phyloP scores from a whole-genome alignment of 2,329 filamentous ascomycete species.

The Penicillium janthinellum region DNA sequence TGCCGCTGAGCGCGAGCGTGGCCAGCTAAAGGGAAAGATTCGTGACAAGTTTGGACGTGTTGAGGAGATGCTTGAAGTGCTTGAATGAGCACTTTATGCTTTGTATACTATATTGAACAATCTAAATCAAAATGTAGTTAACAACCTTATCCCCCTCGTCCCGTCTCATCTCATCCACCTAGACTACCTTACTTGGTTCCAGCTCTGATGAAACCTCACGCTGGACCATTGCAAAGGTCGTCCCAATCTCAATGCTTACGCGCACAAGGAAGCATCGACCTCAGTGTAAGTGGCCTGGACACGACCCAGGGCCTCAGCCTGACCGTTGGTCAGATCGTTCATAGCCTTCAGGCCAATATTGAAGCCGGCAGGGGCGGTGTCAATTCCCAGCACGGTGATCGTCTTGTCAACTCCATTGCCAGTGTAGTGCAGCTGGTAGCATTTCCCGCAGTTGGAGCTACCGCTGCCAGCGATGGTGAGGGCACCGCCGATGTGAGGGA shows the following conservation, averaged over 20 bases:
- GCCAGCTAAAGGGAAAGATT: conserved; percentile 69
- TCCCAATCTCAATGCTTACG: background rate
- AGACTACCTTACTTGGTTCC: background rate
- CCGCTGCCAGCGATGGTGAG: conserved; percentile 52
- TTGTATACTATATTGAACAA: conserved; percentile 15
- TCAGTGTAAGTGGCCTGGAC: conserved; percentile 37
- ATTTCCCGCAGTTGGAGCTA: conserved; percentile 53
- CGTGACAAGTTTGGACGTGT: conserved; percentile 68
- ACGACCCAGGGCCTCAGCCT: conserved; percentile 48
- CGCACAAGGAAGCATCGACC: conserved; percentile 21
- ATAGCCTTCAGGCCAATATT: conserved; percentile 53
- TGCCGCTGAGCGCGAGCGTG: conserved; percentile 69
- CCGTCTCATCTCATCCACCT: background rate
- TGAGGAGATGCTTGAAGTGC: conserved; percentile 58
- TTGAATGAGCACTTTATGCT: conserved; percentile 21
- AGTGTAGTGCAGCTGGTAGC: conserved; percentile 54
- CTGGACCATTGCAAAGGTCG: background rate
- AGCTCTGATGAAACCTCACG: conserved; percentile 1
- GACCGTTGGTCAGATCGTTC: conserved; percentile 51
- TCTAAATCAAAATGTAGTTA: conserved; percentile 1
- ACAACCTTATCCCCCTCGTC: background rate
- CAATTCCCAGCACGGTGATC: conserved; percentile 54
- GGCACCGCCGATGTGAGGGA: conserved; percentile 54
- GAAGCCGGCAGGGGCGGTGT: conserved; percentile 50
- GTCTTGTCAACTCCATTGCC: conserved; percentile 38